phyloP scores from a whole-genome alignment of 2,329 filamentous ascomycete species.

The Alternaria brassicae region DNA sequence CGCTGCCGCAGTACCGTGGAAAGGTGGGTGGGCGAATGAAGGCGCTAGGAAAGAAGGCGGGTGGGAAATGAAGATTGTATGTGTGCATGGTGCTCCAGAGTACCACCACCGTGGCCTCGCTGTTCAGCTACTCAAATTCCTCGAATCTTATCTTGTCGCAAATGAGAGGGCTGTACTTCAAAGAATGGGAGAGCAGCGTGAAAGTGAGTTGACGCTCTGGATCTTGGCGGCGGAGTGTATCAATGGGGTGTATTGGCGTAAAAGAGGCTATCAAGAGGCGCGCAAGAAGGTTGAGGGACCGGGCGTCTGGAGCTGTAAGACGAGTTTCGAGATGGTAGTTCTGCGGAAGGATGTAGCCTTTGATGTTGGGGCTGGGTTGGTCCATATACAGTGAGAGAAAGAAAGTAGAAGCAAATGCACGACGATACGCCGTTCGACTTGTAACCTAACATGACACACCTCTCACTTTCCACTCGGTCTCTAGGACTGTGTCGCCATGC shows the following conservation, averaged over 20 bases:
- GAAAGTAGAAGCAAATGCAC: background rate
- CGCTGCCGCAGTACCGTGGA: slow-evolving; percentile 33
- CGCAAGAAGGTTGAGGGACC: slow-evolving; percentile 13
- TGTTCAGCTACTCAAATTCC: slow-evolving; percentile 10
- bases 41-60: slow-evolving; percentile 26
- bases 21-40: slow-evolving; percentile 30
- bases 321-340: slow-evolving; percentile 35
- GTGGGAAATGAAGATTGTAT: slow-evolving; percentile 40
- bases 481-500: background rate
- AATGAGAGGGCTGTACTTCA: background rate
- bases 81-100: slow-evolving; percentile 23
- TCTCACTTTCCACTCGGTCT: fast-evolving
- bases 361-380: too few relatives aligned
- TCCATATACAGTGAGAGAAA: background rate
- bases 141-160: slow-evolving; percentile 22
- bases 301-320: slow-evolving; percentile 31
- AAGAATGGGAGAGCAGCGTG: background rate
- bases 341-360: slow-evolving; percentile 26
- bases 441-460: fast-evolving
- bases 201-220: slow-evolving; percentile 24
- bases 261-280: slow-evolving; percentile 30
- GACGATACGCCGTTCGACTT: too few relatives aligned
- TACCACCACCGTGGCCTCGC: slow-evolving; percentile 34
- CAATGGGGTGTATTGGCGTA: slow-evolving; percentile 39
- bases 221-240: slow-evolving; percentile 33